Conservation (phyloP, 192 early-diverging fungal species). For the Linnemannia hyalina region DNA sequence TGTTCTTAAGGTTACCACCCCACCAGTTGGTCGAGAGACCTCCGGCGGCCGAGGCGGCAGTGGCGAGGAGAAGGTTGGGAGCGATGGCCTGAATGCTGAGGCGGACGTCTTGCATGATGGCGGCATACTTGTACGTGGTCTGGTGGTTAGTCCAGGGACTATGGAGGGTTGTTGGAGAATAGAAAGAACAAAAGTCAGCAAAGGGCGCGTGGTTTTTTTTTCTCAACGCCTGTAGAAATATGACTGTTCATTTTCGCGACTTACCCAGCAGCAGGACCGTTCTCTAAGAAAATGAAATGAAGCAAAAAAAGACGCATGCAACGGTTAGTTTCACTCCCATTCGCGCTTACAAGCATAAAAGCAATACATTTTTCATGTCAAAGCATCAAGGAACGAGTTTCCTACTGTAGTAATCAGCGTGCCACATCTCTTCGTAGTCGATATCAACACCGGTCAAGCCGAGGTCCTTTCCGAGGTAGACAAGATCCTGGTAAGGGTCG, state of each 20-base stretch:
- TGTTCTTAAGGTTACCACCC: conserved; percentile 58
- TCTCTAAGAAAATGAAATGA: neutral
- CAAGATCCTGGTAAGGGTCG: conserved; percentile 54
- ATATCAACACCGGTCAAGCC: conserved; percentile 46
- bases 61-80: conserved; percentile 27
- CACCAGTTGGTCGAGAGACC: conserved; percentile 56
- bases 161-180: neutral
- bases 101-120: conserved; percentile 50
- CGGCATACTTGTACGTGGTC: conserved; percentile 52
- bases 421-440: conserved; percentile 58
- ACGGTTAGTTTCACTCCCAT: neutral
- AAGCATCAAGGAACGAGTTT: conserved; percentile 10
- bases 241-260: neutral
- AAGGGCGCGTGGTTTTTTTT: neutral
- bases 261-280: neutral
- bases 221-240: neutral
- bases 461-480: conserved; percentile 53
- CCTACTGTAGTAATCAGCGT: conserved; percentile 46
- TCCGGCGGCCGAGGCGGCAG: conserved; percentile 51
- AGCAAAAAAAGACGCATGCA: neutral
- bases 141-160: conserved; percentile 54
- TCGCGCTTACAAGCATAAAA: neutral
- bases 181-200: neutral
- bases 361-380: neutral
- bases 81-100: conserved; percentile 45